Conservation (phyloP, 1,284 basidiomycete genomes). For the Sporisorium graminicola region DNA sequence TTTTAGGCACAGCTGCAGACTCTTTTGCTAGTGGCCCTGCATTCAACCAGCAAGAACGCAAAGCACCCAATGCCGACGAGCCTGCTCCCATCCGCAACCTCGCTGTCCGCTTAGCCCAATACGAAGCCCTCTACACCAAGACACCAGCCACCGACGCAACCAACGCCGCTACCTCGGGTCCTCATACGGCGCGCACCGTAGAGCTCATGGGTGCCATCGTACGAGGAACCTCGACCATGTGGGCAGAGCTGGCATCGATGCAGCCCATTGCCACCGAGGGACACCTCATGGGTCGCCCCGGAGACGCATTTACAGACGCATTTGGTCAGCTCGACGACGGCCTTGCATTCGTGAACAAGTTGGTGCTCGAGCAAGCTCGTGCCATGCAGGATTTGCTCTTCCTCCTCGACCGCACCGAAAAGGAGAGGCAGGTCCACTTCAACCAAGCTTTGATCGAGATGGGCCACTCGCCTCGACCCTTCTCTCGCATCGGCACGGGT, state of each 20-base stretch:
- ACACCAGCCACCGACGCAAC: constrained; percentile 19
- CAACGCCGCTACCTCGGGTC: constrained; percentile 16
- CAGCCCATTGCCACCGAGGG: constrained; percentile 48
- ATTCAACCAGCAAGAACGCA: constrained; percentile 3
- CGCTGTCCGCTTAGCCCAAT: constrained; percentile 40
- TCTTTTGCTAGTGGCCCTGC: constrained; percentile 1
- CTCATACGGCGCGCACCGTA: constrained; percentile 31
- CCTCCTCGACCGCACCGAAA: constrained; percentile 43
- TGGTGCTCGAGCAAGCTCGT: constrained; percentile 47
- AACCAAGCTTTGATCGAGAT: constrained; percentile 42
- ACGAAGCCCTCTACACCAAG: constrained; percentile 44
- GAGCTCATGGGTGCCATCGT: constrained; percentile 49
- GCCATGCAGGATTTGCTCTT: constrained; percentile 49
- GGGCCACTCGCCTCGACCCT: constrained; percentile 39
- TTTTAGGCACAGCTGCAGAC: constrained; percentile 26
- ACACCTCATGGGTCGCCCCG: constrained; percentile 36
- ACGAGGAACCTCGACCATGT: constrained; percentile 39
- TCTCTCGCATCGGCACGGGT: constrained; percentile 30
- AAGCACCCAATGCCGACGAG: constrained; percentile 15
- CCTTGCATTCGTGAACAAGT: constrained; percentile 45
- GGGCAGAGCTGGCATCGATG: constrained; percentile 45
- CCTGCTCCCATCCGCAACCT: constrained; percentile 49
- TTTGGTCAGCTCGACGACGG: constrained; percentile 51
- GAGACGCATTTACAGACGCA: constrained; percentile 37
- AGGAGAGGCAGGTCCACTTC: constrained; percentile 50